Conservation (phyloP, 129 eudicot genomes). For the Deinandra increscens region DNA sequence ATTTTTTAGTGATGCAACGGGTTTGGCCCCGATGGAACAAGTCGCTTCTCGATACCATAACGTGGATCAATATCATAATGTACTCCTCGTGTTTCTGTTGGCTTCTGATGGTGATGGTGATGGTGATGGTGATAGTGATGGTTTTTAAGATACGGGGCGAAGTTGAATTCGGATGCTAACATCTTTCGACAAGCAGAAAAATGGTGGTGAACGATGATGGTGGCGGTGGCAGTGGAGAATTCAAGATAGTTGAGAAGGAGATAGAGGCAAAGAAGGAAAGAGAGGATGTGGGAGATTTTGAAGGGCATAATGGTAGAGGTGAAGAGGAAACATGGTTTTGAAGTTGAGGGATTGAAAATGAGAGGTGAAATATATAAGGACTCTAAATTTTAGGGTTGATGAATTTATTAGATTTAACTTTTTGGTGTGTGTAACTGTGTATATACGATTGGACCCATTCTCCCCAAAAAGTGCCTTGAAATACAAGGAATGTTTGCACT, state of each 20-base stretch:
- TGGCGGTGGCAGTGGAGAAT: conserved; percentile 1
- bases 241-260: conserved; percentile 5
- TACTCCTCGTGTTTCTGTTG: not conserved
- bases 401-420: conserved; percentile 20
- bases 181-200: conserved; percentile 23
- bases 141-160: conserved; percentile 29
- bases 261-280: conserved; percentile 22
- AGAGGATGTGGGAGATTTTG: conserved; percentile 24
- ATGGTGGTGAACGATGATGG: not conserved
- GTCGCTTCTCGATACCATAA: conserved; percentile 33
- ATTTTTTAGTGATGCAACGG: conserved; percentile 38
- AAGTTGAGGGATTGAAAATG: conserved; percentile 27
- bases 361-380: conserved; percentile 28
- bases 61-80: conserved; percentile 27
- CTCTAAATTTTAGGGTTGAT: conserved; percentile 13
- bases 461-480: conserved; percentile 28
- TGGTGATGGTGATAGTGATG: conserved; percentile 10
- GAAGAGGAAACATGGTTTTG: conserved; percentile 37
- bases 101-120: not conserved
- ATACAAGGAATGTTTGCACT: conserved; percentile 31
- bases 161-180: conserved; percentile 21
- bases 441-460: conserved; percentile 21
- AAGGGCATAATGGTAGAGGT: conserved; percentile 29
- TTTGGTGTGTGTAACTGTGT: conserved; percentile 18
- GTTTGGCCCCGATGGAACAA: conserved; percentile 37